These are phyloP conservation scores for Forsythia viridissima DNA, from an alignment of 257 asterid genomes.

Conservation along the genomic window DNA sequence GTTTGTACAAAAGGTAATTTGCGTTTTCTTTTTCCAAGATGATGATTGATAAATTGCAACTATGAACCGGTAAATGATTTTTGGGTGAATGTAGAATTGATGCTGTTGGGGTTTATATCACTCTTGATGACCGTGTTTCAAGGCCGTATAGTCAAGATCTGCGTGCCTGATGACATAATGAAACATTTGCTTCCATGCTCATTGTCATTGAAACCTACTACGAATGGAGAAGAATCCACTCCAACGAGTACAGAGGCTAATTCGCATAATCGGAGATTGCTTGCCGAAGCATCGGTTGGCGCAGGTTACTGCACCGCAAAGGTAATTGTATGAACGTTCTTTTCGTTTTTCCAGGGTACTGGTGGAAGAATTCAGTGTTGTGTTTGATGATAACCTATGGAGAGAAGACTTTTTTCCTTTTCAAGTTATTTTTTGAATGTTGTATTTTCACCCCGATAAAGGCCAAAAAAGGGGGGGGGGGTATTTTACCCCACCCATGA, in stretches of 20 bases:
- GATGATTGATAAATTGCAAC: conserved; percentile 1
- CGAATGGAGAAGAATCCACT: conserved; percentile 26
- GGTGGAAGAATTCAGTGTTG: conserved; percentile 2
- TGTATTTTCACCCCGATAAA: conserved; percentile 5
- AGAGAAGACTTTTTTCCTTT: neutral
- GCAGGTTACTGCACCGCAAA: conserved; percentile 54
- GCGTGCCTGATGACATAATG: conserved; percentile 43
- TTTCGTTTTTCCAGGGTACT: neutral
- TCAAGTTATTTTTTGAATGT: neutral
- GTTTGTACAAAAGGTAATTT: neutral
- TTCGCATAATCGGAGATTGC: conserved; percentile 51
- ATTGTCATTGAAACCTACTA: conserved; percentile 25
- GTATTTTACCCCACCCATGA: neutral
- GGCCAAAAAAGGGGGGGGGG: too few species aligned
- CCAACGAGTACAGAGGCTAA: conserved; percentile 21
- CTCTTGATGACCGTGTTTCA: conserved; percentile 75
- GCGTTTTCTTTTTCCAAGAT: neutral
- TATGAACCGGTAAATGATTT: conserved; percentile 22
- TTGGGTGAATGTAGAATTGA: conserved; percentile 54
- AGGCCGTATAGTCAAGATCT: conserved; percentile 52
- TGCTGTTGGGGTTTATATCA: conserved; percentile 84
- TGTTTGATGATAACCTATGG: neutral
- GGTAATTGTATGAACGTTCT: conserved; percentile 33
- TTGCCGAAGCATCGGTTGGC: conserved; percentile 46
- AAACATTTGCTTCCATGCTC: conserved; percentile 62